Conservation (phyloP, 2,329 filamentous ascomycete genomes). For the Fusarium sp. region DNA sequence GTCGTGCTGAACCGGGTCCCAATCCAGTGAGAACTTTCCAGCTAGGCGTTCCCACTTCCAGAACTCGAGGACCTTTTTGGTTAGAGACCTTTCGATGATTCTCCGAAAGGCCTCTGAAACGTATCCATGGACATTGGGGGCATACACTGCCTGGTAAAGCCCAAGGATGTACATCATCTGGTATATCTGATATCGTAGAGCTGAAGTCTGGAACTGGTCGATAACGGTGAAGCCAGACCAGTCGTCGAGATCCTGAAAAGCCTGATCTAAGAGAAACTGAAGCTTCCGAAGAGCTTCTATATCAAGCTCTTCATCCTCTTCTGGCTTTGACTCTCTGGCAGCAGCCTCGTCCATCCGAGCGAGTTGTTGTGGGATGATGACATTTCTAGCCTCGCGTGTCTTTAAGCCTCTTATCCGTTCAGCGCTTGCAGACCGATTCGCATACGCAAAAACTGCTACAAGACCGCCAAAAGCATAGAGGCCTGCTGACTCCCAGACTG, state of each 20-base stretch:
- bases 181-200: conserved; percentile 3
- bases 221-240: neutral
- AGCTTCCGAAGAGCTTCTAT: neutral
- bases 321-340: neutral
- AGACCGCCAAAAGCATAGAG: neutral
- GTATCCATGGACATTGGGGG: neutral
- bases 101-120: neutral
- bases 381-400: neutral
- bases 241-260: neutral
- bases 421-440: neutral
- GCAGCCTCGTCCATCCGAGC: neutral
- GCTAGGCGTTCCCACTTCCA: conserved; percentile 1
- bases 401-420: neutral
- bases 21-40: neutral
- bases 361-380: neutral
- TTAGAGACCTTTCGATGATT: neutral
- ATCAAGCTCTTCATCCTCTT: neutral
- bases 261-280: neutral
- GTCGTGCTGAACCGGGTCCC: neutral
- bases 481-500: neutral
- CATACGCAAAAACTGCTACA: neutral
- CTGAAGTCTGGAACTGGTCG: conserved; percentile 1
- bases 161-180: neutral
- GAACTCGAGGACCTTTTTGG: neutral
- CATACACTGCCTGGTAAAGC: neutral